Evolutionary conservation across 139 green algal species (phyloP), one percentile per base, ranked within the genome.

Genomic region (Coelastrella sp.): DNA sequence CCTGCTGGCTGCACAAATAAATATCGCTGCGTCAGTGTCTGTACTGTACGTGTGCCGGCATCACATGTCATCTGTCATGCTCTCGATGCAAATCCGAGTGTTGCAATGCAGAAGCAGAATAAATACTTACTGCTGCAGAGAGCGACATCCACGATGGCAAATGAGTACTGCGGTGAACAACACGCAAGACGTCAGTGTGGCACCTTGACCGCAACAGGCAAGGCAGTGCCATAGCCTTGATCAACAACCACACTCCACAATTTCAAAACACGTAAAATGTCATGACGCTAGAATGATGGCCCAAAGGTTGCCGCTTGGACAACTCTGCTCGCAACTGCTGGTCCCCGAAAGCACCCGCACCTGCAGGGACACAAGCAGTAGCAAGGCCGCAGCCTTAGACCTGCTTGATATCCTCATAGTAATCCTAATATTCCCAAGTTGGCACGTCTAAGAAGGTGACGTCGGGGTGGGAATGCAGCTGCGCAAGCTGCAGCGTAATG

Each of bases 291-390:
- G 40, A 19, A 27, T 34, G 59, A 19, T 37, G 59, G 21, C 1
- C 17, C 48, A 57, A 57, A 57, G 48, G 48, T 57, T 11, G 32
- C 63, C 41, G 63, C 63, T 19, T n/a, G 32, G 32, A 60, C 15
- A 11, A 32, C 40, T 41, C 40, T 76, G 67, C 37, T 48, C 37
- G 72, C 74, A 81, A 81, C 74, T 81, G 50, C 74, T 37, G 43
- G 43, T 53, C 72, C 45, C 30, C 35, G 48, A 5, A 50, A 63
- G 37, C 11, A 23, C 43, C 13, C 72, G 45, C 74, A 81, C 74
- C 74, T 81, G 74, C 38, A 62, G 43, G 51, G 51, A 81, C 19
- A 81, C 51, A 50, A 81, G 74, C 51, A 81, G 51, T 51, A 81
- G 27, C 34, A 81, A 68, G 74, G 51, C 74, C 23, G 15, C 37